Conservation (phyloP, 768 basidiomycete species). For the Agaricus blazei region DNA sequence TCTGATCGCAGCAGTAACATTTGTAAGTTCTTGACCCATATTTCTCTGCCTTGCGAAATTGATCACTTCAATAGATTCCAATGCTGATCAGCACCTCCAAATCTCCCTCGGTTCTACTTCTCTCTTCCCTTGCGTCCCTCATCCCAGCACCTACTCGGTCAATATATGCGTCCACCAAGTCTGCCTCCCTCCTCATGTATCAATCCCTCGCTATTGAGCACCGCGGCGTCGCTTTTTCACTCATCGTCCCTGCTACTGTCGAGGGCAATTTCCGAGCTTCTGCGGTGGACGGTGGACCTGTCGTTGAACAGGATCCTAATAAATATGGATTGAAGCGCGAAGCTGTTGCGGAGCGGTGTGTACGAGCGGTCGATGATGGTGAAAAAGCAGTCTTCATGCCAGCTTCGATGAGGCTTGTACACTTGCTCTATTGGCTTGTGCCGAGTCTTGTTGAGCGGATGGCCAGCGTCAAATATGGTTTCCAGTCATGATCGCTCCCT, state of each 20-base stretch:
- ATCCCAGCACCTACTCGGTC: constrained; percentile 85
- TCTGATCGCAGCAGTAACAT: constrained; percentile 61
- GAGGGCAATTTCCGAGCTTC: constrained; percentile 77
- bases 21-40: constrained; percentile 40
- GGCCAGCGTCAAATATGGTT: constrained; percentile 65
- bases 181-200: constrained; percentile 72
- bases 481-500: constrained; percentile 13
- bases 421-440: constrained; percentile 61
- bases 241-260: constrained; percentile 63
- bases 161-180: constrained; percentile 81
- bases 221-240: constrained; percentile 57
- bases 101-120: constrained; percentile 69
- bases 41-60: not conserved
- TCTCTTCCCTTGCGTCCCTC: constrained; percentile 74
- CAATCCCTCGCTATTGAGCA: constrained; percentile 80
- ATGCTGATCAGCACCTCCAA: constrained; percentile 58
- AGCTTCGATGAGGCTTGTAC: constrained; percentile 35
- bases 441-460: constrained; percentile 52
- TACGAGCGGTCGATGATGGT: constrained; percentile 52
- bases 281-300: constrained; percentile 57
- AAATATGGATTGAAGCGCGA: constrained; percentile 53
- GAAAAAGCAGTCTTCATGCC: constrained; percentile 63
- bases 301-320: constrained; percentile 48
- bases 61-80: constrained; percentile 54
- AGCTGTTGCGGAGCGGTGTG: constrained; percentile 54